phyloP scores from a whole-genome alignment of 345 rosid genomes.

The Firmiana major region DNA sequence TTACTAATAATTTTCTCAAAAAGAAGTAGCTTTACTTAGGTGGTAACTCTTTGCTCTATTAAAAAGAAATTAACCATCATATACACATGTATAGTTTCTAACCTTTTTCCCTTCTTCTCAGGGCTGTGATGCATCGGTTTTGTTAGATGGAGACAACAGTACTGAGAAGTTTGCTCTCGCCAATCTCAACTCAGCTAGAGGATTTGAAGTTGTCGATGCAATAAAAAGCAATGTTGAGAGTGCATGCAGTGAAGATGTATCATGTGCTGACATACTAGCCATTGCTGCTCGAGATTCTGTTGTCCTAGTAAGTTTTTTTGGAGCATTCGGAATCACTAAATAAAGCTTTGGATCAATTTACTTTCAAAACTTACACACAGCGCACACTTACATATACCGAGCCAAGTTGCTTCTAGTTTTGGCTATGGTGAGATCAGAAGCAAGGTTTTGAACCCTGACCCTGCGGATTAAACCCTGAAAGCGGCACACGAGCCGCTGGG shows the following conservation, averaged over 20 bases:
- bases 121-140: conserved; percentile 34
- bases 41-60: neutral
- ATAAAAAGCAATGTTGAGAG: conserved; percentile 65
- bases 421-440: no score
- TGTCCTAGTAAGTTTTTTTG: conserved; percentile 42
- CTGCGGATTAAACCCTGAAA: no score
- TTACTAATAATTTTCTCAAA: neutral
- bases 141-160: conserved; percentile 36
- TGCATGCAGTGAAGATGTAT: conserved; percentile 63
- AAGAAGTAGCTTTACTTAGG: neutral
- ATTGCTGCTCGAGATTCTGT: conserved; percentile 76
- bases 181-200: conserved; percentile 29
- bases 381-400: neutral
- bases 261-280: conserved; percentile 69
- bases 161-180: conserved; percentile 18
- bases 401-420: no score
- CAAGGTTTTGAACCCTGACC: no score
- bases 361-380: neutral
- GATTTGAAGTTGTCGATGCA: conserved; percentile 28
- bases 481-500: no score
- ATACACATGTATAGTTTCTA: neutral
- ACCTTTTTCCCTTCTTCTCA: neutral
- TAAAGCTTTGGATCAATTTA: neutral
- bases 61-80: neutral
- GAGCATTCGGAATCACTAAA: neutral